Evolutionary conservation across 2,329 filamentous ascomycete genomes (phyloP), one percentile per base, ranked within the genome.

Genomic region (Stagonosporopsis tanaceti): DNA sequence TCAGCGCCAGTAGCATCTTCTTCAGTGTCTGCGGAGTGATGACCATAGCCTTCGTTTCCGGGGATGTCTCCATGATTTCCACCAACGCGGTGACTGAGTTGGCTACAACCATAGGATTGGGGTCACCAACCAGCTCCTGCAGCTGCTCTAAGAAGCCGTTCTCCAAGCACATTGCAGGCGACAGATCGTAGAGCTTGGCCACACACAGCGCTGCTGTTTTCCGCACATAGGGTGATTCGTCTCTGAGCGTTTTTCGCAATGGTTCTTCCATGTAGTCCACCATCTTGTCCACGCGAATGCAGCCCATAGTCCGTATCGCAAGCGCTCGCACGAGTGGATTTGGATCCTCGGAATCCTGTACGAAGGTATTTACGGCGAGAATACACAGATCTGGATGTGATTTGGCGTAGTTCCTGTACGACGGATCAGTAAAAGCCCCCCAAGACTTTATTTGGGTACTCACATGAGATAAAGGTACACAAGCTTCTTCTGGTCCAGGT

Each of bases 251-350:
- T 81, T 99, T 99, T 68, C 95, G 87, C 62, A 99, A 80, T 14
- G 95, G 95, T 73, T 99, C 95, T 77, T 98, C 95, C 94, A 99
- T 98, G 77, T 99, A 99, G 76, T 99, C 95, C 64, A 98, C 92
- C 92, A 99, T 99, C 79, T 99, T 99, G 68, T 98, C 95, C 53
- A 99, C 95, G 54, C 95, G 85, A 70, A 99, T 98, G 74, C 95
- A 98, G 38, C 95, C 95, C 95, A 99, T 99, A 32, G 95, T 99
- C 69, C 95, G 87, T 76, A 99, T 96, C 53, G 95, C 95, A 48
- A 99, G 85, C 47, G 95, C 95, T 82, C 95, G 85, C 71, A 99
- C 92, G 24, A 99, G 85, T 14, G 95, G 95, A 73, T 99, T 99
- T 40, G 95, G 95, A 72, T 99, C 95, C 85, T 99, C 95, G 15